Evolutionary conservation across 106 monocot species (phyloP), one percentile per base, ranked within the genome.

Genomic region (Dendrobium officinale): DNA sequence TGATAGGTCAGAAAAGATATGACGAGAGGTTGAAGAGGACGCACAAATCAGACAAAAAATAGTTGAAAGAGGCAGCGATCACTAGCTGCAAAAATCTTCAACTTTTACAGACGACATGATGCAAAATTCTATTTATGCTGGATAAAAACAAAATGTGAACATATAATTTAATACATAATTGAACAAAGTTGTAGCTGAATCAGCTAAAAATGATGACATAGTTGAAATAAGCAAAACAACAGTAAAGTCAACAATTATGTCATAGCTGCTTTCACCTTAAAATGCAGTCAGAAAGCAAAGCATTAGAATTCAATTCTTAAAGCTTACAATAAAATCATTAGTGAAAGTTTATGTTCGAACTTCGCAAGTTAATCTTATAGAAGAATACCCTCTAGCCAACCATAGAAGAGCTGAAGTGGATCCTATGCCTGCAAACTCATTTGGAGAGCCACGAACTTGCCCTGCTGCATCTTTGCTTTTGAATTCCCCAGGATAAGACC

Each of bases 401-500:
- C 99, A 99, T 77, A 99, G 93, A 87, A 99, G 93, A 19, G 99
- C 86, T 82, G 99, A 99, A 73, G 95, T 93, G 64, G 99, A 77
- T 81, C 93, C 92, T 59, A 99, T 95, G 55, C 95, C 95, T 9
- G 99, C 84, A 87, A 99, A 99, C 82, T 91, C 93, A 86, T 99
- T 99, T 58, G 99, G 95, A 77, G 99, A 99, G 55, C 99, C 95
- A 86, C 99, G 95, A 73, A 99, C 99, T 91, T 99, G 99, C 19
- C 99, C 90, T 77, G 99, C 95, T 72, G 95, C 95, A 84, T 99
- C 91, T 87, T 95, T 99, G 86, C 93, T 99, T 86, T 99, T 99
- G 80, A 99, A 99, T 77, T 99, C 99, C 81, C 95, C 99, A 58
- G 99, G 99, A 77, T 99, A 99, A 79, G 99, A 93, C 99, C 99